A percentile compares a stretch with the other conserved stretches of the same genome.
phyloP scores from a whole-genome alignment of 371 early-diverging fungal genomes.

The Rhizopus microsporus region DNA sequence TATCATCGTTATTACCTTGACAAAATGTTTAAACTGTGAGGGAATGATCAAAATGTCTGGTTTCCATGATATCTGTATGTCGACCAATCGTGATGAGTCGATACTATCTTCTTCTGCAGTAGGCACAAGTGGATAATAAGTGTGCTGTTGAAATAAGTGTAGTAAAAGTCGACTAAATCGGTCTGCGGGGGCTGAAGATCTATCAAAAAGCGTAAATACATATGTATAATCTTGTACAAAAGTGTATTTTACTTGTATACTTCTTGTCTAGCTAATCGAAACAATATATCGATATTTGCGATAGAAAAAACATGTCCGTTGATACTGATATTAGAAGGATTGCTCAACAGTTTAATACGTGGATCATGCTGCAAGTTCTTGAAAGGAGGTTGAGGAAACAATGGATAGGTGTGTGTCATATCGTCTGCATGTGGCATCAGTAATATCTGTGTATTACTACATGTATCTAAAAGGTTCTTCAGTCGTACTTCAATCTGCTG shows the following conservation, averaged over 20 bases:
- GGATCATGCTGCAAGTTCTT: constrained; percentile 24
- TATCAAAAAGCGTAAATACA: constrained; percentile 1
- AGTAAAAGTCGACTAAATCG: constrained; percentile 64
- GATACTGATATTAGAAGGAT: constrained; percentile 80
- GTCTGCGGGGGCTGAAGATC: constrained; percentile 41
- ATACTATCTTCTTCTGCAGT: constrained; percentile 62
- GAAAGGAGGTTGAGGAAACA: constrained; percentile 86
- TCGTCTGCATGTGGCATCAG: constrained; percentile 81
- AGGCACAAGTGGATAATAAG: constrained; percentile 82
- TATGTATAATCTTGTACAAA: background rate
- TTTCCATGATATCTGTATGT: constrained; percentile 50
- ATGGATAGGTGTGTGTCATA: constrained; percentile 64
- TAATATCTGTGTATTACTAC: constrained; percentile 53
- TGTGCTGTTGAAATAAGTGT: constrained; percentile 80
- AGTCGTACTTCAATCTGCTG: constrained; percentile 55
- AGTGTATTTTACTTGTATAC: constrained; percentile 43
- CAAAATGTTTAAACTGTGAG: constrained; percentile 68
- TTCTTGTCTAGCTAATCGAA: constrained; percentile 68
- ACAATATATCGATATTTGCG: constrained; percentile 71
- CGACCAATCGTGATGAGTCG: constrained; percentile 46
- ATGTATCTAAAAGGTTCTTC: constrained; percentile 41
- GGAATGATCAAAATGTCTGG: constrained; percentile 87
- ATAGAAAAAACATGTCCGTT: constrained; percentile 80
- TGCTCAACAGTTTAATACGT: constrained; percentile 64
- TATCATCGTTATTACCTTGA: constrained; percentile 37